These are phyloP conservation scores for Sphagnurus paluster DNA, from an alignment of 1,284 basidiomycete species.

Conservation along the genomic window DNA sequence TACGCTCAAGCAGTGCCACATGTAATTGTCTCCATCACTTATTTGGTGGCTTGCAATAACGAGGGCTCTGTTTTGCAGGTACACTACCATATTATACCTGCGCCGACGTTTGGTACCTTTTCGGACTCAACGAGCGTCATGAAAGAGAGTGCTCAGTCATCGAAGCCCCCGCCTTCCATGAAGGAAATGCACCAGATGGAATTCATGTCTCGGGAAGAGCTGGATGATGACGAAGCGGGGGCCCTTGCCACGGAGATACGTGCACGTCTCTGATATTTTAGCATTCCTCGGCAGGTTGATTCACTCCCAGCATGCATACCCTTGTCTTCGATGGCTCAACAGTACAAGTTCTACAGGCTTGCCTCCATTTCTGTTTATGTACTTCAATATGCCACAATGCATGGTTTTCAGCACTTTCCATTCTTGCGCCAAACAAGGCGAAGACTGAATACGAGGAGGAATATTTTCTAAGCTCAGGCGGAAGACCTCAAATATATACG, in stretches of 20 bases:
- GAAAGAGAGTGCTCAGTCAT: conserved; percentile 15
- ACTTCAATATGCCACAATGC: too few species aligned
- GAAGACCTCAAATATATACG: too few species aligned
- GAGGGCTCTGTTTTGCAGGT: conserved; percentile 44
- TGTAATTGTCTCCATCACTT: conserved; percentile 34
- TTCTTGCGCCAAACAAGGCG: too few species aligned
- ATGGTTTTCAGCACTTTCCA: too few species aligned
- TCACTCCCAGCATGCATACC: too few species aligned
- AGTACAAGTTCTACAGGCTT: too few species aligned
- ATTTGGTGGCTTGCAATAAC: not conserved
- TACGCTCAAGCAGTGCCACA: conserved; percentile 83
- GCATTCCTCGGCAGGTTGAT: too few species aligned
- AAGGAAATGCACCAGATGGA: conserved; percentile 59
- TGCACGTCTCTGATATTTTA: conserved; percentile 35
- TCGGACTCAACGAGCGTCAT: conserved; percentile 4
- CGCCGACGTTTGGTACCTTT: conserved; percentile 46
- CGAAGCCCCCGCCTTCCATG: conserved; percentile 35
- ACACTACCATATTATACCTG: conserved; percentile 79
- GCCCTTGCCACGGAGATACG: conserved; percentile 46
- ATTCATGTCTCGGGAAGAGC: conserved; percentile 52
- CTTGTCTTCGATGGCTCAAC: too few species aligned
- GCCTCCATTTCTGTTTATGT: too few species aligned
- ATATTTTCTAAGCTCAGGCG: too few species aligned
- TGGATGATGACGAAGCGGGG: conserved; percentile 62
- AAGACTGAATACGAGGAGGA: too few species aligned